These are phyloP conservation scores for sorghum (Sorghum bicolor) DNA, from an alignment of 176 grass and related monocot genomes.

Conservation along the genomic window Sorghum_bicolor_NCBIv3 NC_012874.2:57844501-57845000, in stretches of 20 bases:
- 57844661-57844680: not conserved
- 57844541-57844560: not conserved
- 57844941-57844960: conserved; percentile 20
- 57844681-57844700: not conserved
- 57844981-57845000: not conserved
- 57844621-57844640: not conserved
- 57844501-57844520: not conserved
- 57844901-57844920: conserved; percentile 25
- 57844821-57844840: conserved; percentile 11
- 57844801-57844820: conserved; percentile 23
- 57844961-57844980: not conserved
- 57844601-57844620: not conserved
- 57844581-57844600: not conserved
- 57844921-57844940: conserved; percentile 41
- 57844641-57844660: not conserved
- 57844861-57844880: not conserved
- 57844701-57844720: not conserved
- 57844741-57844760: not conserved
- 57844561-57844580: not conserved
- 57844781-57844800: conserved; percentile 30
- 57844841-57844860: conserved; percentile 4
- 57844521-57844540: conserved; percentile 1
- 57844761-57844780: conserved; percentile 18
- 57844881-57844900: conserved; percentile 9
- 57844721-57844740: not conserved